phyloP scores from a whole-genome alignment of 2,329 filamentous ascomycete species.

The Paradendryphiella salina region DNA sequence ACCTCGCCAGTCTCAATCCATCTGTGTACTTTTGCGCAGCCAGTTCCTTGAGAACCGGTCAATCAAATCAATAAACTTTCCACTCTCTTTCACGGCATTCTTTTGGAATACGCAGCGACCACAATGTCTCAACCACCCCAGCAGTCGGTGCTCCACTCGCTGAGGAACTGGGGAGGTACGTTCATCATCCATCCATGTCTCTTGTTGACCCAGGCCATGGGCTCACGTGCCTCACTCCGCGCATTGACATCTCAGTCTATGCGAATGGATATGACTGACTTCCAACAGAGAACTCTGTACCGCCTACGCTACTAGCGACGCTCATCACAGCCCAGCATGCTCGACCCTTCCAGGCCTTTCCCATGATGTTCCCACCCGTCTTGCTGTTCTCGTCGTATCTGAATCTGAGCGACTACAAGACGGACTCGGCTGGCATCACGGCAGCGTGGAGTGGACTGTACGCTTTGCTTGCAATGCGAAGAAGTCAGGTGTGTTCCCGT shows the following conservation, averaged over 20 bases:
- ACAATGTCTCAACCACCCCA: constrained; percentile 48
- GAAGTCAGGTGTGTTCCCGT: constrained; percentile 51
- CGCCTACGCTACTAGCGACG: constrained; percentile 66
- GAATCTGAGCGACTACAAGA: constrained; percentile 64
- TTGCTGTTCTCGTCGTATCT: constrained; percentile 68
- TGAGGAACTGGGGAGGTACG: constrained; percentile 58
- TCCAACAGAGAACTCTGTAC: constrained; percentile 62
- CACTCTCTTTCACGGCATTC: background rate
- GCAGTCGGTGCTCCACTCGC: constrained; percentile 50
- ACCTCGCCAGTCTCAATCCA: constrained; percentile 21
- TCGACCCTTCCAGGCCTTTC: constrained; percentile 66
- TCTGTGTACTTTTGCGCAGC: background rate
- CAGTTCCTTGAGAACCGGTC: background rate
- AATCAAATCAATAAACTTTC: background rate
- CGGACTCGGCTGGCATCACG: constrained; percentile 65
- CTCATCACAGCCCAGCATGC: constrained; percentile 68
- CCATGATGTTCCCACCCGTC: constrained; percentile 68
- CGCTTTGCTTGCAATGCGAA: constrained; percentile 62
- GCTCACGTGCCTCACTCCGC: constrained; percentile 11
- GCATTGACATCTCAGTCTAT: background rate
- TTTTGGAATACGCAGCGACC: background rate
- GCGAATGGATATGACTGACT: constrained; percentile 8
- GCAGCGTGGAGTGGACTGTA: constrained; percentile 69
- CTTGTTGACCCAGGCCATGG: background rate
- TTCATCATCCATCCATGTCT: constrained; percentile 15